A percentile compares a stretch with the other conserved stretches of the same genome.
phyloP scores from a whole-genome alignment of 495 filamentous ascomycete genomes.

The Xylaria venustula region DNA sequence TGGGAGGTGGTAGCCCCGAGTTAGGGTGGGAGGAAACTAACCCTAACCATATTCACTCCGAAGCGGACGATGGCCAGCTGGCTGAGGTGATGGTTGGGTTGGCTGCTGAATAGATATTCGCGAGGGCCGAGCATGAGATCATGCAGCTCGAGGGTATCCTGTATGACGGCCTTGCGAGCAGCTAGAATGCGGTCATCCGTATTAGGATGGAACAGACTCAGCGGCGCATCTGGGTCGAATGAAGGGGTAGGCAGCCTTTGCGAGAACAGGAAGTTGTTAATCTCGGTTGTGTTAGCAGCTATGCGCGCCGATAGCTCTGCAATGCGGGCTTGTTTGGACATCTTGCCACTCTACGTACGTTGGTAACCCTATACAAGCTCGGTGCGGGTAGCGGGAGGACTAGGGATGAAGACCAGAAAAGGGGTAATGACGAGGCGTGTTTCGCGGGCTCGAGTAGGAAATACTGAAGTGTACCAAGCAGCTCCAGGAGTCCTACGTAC shows the following conservation, averaged over 20 bases:
- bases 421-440: no score
- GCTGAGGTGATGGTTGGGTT: background rate
- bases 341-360: no score
- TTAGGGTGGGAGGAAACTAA: conserved; percentile 29
- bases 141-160: conserved; percentile 15
- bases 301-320: conserved; percentile 14
- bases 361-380: no score
- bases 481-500: no score
- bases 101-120: conserved; percentile 7
- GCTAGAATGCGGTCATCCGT: conserved; percentile 2
- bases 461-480: no score
- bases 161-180: conserved; percentile 3
- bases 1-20: conserved; percentile 32
- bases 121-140: conserved; percentile 17
- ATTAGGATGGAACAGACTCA: background rate
- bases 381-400: no score
- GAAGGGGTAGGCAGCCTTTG: conserved; percentile 12
- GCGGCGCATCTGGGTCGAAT: conserved; percentile 8
- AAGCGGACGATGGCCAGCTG: background rate
- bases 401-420: no score
- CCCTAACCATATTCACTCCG: no score
- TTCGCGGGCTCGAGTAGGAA: no score
- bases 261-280: conserved; percentile 8
- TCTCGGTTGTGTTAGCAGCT: conserved; percentile 16
- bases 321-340: background rate